These are phyloP conservation scores for Aquilaria sinensis DNA, from an alignment of 345 rosid genomes.

Conservation along the genomic window DNA sequence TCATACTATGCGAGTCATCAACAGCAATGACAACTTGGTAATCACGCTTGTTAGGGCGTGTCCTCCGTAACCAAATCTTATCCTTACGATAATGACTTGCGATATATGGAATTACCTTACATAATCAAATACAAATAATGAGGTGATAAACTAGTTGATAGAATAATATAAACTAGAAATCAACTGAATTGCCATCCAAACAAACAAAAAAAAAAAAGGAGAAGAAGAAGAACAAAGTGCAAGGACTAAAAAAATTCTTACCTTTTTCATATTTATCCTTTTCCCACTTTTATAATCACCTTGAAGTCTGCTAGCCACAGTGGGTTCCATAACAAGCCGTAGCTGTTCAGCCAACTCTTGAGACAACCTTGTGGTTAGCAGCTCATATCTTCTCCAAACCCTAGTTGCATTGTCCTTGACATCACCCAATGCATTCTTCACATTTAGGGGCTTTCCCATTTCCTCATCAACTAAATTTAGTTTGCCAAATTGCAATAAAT, in stretches of 20 bases:
- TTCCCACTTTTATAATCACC: slow-evolving; percentile 97
- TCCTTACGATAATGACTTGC: slow-evolving; percentile 94
- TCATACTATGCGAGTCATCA: slow-evolving; percentile 95
- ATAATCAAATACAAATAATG: neutral
- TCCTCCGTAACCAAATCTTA: slow-evolving; percentile 94
- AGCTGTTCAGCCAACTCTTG: slow-evolving; percentile 94
- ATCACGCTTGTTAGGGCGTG: slow-evolving; percentile 93
- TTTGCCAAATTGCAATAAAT: slow-evolving; percentile 29
- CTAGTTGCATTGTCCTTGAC: slow-evolving; percentile 35
- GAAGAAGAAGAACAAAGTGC: neutral
- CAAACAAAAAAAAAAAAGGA: neutral
- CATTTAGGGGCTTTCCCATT: slow-evolving; percentile 29
- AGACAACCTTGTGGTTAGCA: slow-evolving; percentile 65
- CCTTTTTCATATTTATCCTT: slow-evolving; percentile 97
- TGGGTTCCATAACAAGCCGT: slow-evolving; percentile 92
- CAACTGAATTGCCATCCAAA: neutral
- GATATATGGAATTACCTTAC: slow-evolving; percentile 81
- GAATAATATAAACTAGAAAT: neutral
- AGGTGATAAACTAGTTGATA: neutral
- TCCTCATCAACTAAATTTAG: slow-evolving; percentile 42
- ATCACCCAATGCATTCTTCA: slow-evolving; percentile 38
- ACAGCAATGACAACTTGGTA: slow-evolving; percentile 90
- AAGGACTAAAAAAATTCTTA: slow-evolving; percentile 6
- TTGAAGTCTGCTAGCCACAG: slow-evolving; percentile 86
- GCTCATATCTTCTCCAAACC: slow-evolving; percentile 82